Conservation (phyloP, 1,284 basidiomycete genomes). For the Chondrostereum purpureum region DNA sequence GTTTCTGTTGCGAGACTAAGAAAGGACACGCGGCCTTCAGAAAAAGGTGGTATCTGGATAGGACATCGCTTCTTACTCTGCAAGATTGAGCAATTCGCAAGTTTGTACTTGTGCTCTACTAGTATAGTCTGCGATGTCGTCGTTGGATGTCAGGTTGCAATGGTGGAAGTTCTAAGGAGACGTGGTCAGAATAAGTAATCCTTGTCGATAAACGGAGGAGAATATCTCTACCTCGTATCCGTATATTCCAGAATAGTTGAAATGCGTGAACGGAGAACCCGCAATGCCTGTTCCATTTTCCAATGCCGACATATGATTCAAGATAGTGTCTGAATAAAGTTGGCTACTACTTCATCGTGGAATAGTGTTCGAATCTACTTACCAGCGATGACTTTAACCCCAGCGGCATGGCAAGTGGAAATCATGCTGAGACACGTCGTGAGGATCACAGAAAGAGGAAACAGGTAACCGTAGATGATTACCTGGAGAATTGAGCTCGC, state of each 20-base stretch:
- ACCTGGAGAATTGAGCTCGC: slow-evolving; percentile 39
- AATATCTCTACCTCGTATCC: neutral
- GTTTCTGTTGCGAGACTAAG: slow-evolving; percentile 56
- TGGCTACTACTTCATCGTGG: neutral
- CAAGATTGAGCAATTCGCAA: slow-evolving; percentile 51
- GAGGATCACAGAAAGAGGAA: slow-evolving; percentile 1
- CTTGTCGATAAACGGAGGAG: neutral
- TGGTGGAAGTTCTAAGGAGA: slow-evolving; percentile 52
- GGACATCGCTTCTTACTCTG: slow-evolving; percentile 40
- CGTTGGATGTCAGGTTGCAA: slow-evolving; percentile 46
- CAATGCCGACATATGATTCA: slow-evolving; percentile 58
- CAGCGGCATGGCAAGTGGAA: slow-evolving; percentile 49
- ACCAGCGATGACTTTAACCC: slow-evolving; percentile 57
- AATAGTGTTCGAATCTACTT: slow-evolving; percentile 12
- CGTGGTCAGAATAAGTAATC: neutral
- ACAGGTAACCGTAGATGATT: neutral
- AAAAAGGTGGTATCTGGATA: neutral
- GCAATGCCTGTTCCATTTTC: slow-evolving; percentile 44
- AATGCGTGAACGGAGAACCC: slow-evolving; percentile 49
- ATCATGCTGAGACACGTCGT: slow-evolving; percentile 53
- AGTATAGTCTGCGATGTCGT: slow-evolving; percentile 51
- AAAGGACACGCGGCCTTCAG: slow-evolving; percentile 19
- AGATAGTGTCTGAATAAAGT: slow-evolving; percentile 42
- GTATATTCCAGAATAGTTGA: slow-evolving; percentile 53
- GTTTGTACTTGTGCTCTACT: slow-evolving; percentile 52